phyloP scores from a whole-genome alignment of 805 yeast species.

The Cyberlindnera galapagoensis region DNA sequence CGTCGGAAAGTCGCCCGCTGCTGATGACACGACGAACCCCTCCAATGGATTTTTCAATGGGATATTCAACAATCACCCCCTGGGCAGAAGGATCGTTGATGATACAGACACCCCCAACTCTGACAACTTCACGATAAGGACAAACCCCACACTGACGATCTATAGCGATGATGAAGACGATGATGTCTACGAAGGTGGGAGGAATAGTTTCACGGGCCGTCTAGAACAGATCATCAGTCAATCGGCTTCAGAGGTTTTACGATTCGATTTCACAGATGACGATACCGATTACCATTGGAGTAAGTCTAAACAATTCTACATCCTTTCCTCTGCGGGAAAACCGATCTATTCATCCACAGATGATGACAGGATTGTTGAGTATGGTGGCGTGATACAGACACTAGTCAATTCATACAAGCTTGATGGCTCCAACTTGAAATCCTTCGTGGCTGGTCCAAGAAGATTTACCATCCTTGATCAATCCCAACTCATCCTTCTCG shows the following conservation, averaged over 20 bases:
- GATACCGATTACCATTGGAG: constrained; percentile 11
- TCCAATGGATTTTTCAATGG: no score
- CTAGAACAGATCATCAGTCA: constrained; percentile 23
- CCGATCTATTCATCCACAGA: constrained; percentile 75
- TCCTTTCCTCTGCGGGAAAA: constrained; percentile 80
- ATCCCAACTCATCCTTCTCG: constrained; percentile 68
- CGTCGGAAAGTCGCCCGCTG: constrained; percentile 3
- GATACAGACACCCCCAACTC: constrained; percentile 3
- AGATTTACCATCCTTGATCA: constrained; percentile 54
- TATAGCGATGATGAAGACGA: constrained; percentile 22
- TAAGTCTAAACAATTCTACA: constrained; percentile 59
- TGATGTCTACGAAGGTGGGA: no score
- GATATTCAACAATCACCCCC: no score
- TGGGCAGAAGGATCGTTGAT: no score
- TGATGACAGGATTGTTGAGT: constrained; percentile 53
- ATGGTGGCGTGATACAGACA: constrained; percentile 77
- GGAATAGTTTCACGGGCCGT: constrained; percentile 10
- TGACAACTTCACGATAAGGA: constrained; percentile 18
- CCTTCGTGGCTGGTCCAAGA: constrained; percentile 46
- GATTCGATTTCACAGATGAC: constrained; percentile 7
- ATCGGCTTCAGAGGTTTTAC: constrained; percentile 12
- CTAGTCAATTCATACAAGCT: constrained; percentile 63
- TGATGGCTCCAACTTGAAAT: constrained; percentile 31
- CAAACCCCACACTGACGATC: constrained; percentile 25
- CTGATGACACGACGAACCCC: neutral